Evolutionary conservation across 345 rosid species (phyloP), one percentile per base, ranked within the genome.

Genomic region (Arabis alpina): DNA sequence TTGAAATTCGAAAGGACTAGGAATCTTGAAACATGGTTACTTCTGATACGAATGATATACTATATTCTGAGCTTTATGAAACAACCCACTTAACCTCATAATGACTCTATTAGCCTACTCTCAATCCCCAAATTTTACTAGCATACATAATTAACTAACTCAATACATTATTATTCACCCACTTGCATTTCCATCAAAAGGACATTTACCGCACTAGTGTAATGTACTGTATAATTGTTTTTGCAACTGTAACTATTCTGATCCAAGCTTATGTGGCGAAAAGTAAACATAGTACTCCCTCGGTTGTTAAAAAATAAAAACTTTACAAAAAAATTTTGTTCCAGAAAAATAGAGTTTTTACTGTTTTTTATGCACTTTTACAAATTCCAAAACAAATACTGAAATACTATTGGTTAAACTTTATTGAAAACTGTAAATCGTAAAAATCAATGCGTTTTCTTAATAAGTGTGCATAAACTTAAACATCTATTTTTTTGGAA

Each of bases 71-170:
- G 14, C 14, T 1, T 52, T 42, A 36, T 16, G 36, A n/a, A 6
- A 53, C 27, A 10, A 10, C 41, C 25, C 60, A 49, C 49, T 16
- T 23, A 45, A 28, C 44, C 45, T 75, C 64, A 75, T 68, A 53
- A 75, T 75, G 64, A 68, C 64, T 40, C 78, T 75, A 75, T 75
- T 61, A 68, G 68, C 78, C 78, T 75, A 75, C 78, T 61, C 69
- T 54, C 74, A 68, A 75, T 68, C 74, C 78, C 78, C 14, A 75
- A 60, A 55, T 14, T 14, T 54, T 25, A 74, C 69, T 68, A 61
- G 74, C 73, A 45, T 48, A 7, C 69, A 45, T 40, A 7, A 10
- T 32, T 4, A 2, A 8, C 12, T 24, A 34, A 13, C 63, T 36
- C 30, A 34, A 47, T 13, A 34, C 1, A 1, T 13, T 36, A 36